Percentiles rank a stretch among this genome's conserved stretches.
phyloP scores from a whole-genome alignment of 169 alveolate species.

The Eimeria mitis region DNA sequence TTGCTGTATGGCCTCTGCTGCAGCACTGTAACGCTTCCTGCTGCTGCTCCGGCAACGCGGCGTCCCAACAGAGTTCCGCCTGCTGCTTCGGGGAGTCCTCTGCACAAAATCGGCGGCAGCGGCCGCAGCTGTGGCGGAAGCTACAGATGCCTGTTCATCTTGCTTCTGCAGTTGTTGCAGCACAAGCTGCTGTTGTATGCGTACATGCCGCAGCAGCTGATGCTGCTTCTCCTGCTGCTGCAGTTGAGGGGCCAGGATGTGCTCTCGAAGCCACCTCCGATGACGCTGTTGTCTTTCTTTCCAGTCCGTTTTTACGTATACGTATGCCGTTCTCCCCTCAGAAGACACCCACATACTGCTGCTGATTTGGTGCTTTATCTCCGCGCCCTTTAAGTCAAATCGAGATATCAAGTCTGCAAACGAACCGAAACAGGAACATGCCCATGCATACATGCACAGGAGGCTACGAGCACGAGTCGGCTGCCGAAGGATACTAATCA shows the following conservation, averaged over 20 bases:
- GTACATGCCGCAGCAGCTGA: constrained; percentile 65
- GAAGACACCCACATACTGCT: constrained; percentile 90
- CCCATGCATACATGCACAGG: not conserved
- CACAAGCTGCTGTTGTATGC: constrained; percentile 67
- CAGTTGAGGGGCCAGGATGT: constrained; percentile 55
- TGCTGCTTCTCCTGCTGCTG: constrained; percentile 63
- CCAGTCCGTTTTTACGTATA: constrained; percentile 91
- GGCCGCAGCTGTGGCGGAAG: not conserved
- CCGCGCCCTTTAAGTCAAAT: constrained; percentile 86
- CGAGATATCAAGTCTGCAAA: constrained; percentile 85
- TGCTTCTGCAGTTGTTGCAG: constrained; percentile 63
- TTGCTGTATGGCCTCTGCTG: constrained; percentile 47
- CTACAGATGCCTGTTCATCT: not conserved
- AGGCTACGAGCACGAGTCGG: not conserved
- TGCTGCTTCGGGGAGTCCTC: constrained; percentile 69
- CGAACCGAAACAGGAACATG: not conserved
- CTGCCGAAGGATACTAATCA: not conserved
- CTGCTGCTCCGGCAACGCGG: constrained; percentile 57
- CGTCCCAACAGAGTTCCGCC: constrained; percentile 42
- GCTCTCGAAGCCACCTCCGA: constrained; percentile 75
- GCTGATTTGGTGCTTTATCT: constrained; percentile 87
- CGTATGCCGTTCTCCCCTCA: constrained; percentile 90
- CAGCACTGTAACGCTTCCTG: constrained; percentile 57
- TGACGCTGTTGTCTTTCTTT: constrained; percentile 70
- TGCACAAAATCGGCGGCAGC: constrained; percentile 29